phyloP scores from a whole-genome alignment of 768 basidiomycete species.

The Ramaria rubella region DNA sequence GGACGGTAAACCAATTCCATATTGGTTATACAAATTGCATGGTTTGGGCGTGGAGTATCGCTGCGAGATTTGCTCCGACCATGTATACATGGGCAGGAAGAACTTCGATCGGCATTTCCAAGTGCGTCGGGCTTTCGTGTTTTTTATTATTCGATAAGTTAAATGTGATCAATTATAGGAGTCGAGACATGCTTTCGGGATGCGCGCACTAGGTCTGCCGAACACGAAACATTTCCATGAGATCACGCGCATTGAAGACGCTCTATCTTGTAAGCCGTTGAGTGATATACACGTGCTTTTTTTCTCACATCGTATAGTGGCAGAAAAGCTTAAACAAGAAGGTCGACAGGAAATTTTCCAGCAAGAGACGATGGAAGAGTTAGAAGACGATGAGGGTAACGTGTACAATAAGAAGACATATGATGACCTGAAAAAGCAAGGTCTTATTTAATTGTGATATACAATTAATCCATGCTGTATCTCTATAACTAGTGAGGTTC shows the following conservation, averaged over 20 bases:
- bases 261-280: slow-evolving; percentile 70
- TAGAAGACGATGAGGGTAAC: slow-evolving; percentile 97
- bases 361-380: slow-evolving; percentile 94
- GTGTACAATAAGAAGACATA: slow-evolving; percentile 99
- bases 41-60: slow-evolving; percentile 97
- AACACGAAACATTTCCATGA: slow-evolving; percentile 99
- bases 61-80: slow-evolving; percentile 96
- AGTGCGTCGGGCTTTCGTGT: slow-evolving; percentile 30
- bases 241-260: slow-evolving; percentile 95
- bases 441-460: slow-evolving; percentile 52
- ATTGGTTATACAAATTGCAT: slow-evolving; percentile 97
- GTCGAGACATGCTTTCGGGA: slow-evolving; percentile 94
- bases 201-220: slow-evolving; percentile 94
- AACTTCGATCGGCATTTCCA: slow-evolving; percentile 97
- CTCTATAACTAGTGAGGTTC: neutral
- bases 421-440: slow-evolving; percentile 94
- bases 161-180: slow-evolving; percentile 46
- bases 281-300: neutral
- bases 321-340: slow-evolving; percentile 95
- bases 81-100: slow-evolving; percentile 96
- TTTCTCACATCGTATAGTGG: slow-evolving; percentile 51
- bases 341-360: slow-evolving; percentile 91
- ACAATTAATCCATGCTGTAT: slow-evolving; percentile 4
- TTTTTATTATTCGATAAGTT: neutral
- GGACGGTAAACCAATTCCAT: slow-evolving; percentile 99